Base-by-base conservation (phyloP, 495 filamentous ascomycete species). In the Filosporella fistucella region DNA sequence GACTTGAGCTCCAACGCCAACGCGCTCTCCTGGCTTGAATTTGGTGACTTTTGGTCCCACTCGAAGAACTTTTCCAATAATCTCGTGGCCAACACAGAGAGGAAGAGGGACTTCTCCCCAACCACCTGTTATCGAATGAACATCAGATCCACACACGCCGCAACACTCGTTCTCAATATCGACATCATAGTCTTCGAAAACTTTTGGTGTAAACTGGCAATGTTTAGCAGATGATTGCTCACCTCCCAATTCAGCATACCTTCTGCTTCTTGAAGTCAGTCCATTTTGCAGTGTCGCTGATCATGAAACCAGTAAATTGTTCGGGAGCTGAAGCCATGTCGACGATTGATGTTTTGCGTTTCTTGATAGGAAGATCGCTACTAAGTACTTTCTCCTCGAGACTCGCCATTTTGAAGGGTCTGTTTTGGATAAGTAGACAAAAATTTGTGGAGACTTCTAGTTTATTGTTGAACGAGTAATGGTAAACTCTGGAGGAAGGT, bases 1-100 rank as follows among this genome's bases (percentile, higher is more conserved):
- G 35, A 85, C 77, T 66, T 90, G 86, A 4, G 88, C 85, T 30
- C 88, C 87, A 3, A 91, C 82, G 34, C 87, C 88, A 26, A 89
- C 88, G 35, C 87, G 81, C 56, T 89, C 81, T 34, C 88, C 88
- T 50, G 80, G 69, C 57, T 88, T 85, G 61, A 87, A 67, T 24
- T 68, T 66, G 25, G 70, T 82, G 36, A 86, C 81, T 43, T 82
- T 78, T 21, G 75, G 61, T 10, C 88, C 88, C 52, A 89, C 84
- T 32, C 78, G 77, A 53, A 91, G 68, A 23, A 81, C 86, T 33
- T 75, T 74, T 36, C 87, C 86, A 49, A 91, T 69, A 51, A 89
- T 71, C 58, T 90, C 87, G 55, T 89, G 85, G 50, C 86, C 85
- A 16, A 88, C 82, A 52, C 81, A 87, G 36, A 85, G 68, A 25